These are phyloP conservation scores for Leavenworthia alabamica DNA, from an alignment of 345 rosid genomes.

Conservation along the genomic window DNA sequence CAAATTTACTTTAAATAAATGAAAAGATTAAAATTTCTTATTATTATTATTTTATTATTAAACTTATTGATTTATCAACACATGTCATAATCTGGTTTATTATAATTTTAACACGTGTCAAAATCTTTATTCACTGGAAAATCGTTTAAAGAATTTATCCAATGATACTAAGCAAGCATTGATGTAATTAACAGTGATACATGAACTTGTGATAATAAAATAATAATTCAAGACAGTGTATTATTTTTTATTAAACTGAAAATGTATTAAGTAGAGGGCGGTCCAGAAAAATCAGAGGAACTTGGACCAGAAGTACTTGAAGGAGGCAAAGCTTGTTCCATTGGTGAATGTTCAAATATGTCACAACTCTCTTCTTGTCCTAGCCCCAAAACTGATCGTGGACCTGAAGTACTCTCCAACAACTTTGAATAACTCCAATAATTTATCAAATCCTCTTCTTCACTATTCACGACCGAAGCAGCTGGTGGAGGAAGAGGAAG, in stretches of 20 bases:
- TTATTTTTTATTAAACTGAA: not conserved
- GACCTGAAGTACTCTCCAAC: constrained; percentile 36
- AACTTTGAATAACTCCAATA: constrained; percentile 46
- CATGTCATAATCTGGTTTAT: too few species aligned
- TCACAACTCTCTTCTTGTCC: constrained; percentile 6
- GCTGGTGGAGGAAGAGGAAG: not conserved
- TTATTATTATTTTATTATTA: too few species aligned
- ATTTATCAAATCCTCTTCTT: constrained; percentile 28
- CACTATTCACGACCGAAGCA: constrained; percentile 4
- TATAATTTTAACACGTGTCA: too few species aligned
- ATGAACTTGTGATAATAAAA: too few species aligned
- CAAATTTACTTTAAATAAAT: too few species aligned
- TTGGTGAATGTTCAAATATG: not conserved
- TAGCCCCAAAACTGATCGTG: not conserved
- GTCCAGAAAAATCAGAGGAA: not conserved
- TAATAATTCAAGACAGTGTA: too few species aligned
- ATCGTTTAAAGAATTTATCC: not conserved
- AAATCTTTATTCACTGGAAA: too few species aligned
- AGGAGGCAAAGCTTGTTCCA: not conserved
- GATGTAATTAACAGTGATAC: too few species aligned
- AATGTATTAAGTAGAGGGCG: not conserved
- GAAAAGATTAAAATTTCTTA: too few species aligned
- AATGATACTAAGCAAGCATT: not conserved
- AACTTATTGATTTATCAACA: too few species aligned
- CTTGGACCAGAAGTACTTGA: constrained; percentile 2